Evolutionary conservation across 2,329 filamentous ascomycete genomes (phyloP).

Genomic region (Teratosphaeria destructans): DNA sequence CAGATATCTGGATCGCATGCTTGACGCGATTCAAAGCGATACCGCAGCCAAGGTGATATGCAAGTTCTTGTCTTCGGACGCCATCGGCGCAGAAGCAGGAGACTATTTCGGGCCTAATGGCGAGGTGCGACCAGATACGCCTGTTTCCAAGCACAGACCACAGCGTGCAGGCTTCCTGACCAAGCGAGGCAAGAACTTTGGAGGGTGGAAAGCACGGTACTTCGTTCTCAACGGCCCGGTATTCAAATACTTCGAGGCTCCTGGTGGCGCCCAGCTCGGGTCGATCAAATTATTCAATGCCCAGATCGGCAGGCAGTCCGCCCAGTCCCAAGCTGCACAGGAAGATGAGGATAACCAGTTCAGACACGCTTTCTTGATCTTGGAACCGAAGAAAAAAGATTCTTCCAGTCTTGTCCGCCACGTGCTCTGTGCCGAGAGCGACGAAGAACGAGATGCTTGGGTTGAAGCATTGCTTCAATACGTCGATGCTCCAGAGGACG

Average conservation of each 20-base stretch:
- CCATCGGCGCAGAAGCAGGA: constrained; percentile 47
- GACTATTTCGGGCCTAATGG: constrained; percentile 30
- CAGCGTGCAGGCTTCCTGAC: constrained; percentile 85
- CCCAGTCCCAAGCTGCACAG: constrained; percentile 42
- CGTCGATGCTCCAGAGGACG: constrained; percentile 62
- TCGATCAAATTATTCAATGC: constrained; percentile 86
- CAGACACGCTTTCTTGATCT: constrained; percentile 85
- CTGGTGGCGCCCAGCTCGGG: constrained; percentile 79
- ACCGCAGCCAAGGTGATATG: constrained; percentile 71
- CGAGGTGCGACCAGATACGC: constrained; percentile 22
- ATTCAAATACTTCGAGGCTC: constrained; percentile 84
- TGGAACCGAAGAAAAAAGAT: constrained; percentile 96
- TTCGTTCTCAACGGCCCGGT: constrained; percentile 60
- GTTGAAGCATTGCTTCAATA: constrained; percentile 82
- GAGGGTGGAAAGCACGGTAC: constrained; percentile 86
- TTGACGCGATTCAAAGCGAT: constrained; percentile 74
- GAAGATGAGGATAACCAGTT: constrained; percentile 90
- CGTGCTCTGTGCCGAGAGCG: constrained; percentile 90
- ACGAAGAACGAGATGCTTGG: constrained; percentile 86
- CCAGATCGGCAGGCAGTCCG: constrained; percentile 88
- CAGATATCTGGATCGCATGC: constrained; percentile 70
- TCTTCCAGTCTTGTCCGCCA: constrained; percentile 79
- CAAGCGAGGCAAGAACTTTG: constrained; percentile 96
- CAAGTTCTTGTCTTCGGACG: constrained; percentile 66
- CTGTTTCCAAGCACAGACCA: constrained; percentile 53